A percentile compares a stretch with the other conserved stretches of the same genome.
Evolutionary conservation across 805 yeast species (phyloP).

Genomic region (Kuraishia floccosa): DNA sequence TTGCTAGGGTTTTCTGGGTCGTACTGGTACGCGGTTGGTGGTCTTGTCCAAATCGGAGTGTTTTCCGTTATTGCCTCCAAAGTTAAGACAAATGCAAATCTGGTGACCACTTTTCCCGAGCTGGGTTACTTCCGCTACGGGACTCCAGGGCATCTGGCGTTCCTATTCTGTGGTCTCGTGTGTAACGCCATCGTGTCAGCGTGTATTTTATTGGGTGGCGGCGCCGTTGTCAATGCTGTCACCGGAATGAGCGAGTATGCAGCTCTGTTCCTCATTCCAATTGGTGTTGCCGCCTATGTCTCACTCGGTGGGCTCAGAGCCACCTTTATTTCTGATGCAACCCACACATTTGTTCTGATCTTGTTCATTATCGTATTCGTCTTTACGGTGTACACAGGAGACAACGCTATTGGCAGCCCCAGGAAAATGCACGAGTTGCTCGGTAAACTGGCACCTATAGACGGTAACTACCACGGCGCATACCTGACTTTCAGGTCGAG

Average conservation of each 20-base stretch:
- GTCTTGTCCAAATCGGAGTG: constrained; percentile 14
- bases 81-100: constrained; percentile 15
- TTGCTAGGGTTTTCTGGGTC: constrained; percentile 13
- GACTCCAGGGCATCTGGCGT: constrained; percentile 15
- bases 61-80: constrained; percentile 16
- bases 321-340: constrained; percentile 20
- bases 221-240: constrained; percentile 9
- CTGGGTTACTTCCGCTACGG: constrained; percentile 19
- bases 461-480: constrained; percentile 8
- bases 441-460: constrained; percentile 5
- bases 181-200: constrained; percentile 8
- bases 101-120: constrained; percentile 17
- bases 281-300: constrained; percentile 18
- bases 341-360: constrained; percentile 16
- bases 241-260: constrained; percentile 14
- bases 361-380: constrained; percentile 23
- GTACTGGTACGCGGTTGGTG: constrained; percentile 16
- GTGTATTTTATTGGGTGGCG: constrained; percentile 10
- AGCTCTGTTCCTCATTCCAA: constrained; percentile 14
- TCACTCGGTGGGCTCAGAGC: constrained; percentile 21
- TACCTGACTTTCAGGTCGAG: constrained; percentile 1
- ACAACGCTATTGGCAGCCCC: constrained; percentile 19
- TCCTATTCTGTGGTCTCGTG: constrained; percentile 14
- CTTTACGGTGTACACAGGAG: constrained; percentile 14
- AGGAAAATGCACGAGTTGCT: constrained; percentile 14